These are phyloP conservation scores for Cyclotella atomus DNA, from an alignment of 108 stramenopile genomes.

Conservation along the genomic window DNA sequence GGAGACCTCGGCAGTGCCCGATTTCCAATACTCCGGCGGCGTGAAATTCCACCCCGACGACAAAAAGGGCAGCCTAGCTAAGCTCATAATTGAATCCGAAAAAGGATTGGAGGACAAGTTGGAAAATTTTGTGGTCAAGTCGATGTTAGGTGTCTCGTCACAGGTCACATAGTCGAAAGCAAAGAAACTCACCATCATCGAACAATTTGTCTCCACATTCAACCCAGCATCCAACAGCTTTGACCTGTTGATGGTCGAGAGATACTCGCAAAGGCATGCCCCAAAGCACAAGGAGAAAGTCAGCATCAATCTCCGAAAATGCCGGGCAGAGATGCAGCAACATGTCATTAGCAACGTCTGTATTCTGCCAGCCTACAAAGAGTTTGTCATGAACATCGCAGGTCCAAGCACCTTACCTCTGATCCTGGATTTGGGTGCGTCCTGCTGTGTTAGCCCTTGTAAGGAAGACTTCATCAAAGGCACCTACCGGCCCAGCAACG, in stretches of 20 bases:
- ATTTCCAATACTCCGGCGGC: no score
- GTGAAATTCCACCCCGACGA: no score
- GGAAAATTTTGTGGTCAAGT: neutral
- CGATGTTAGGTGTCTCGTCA: neutral
- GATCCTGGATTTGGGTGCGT: neutral
- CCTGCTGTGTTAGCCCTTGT: conserved; percentile 6
- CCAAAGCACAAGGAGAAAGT: neutral
- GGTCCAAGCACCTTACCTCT: neutral
- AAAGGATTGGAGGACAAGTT: no score
- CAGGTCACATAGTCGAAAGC: no score
- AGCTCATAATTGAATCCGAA: no score
- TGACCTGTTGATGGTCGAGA: neutral
- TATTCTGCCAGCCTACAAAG: neutral
- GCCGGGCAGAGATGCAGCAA: neutral
- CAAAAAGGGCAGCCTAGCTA: no score
- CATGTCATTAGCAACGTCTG: neutral
- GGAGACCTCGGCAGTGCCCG: no score
- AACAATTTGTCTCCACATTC: neutral
- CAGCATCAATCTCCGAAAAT: neutral
- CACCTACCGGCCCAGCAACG: conserved; percentile 2
- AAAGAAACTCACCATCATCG: neutral
- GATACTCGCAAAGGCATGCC: neutral
- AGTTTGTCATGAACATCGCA: neutral
- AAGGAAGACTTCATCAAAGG: neutral
- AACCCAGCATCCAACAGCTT: neutral